A percentile compares a stretch with the other conserved stretches of the same genome.
phyloP scores from a whole-genome alignment of 164 flowering plant species.

The Vitis cinerea region DNA sequence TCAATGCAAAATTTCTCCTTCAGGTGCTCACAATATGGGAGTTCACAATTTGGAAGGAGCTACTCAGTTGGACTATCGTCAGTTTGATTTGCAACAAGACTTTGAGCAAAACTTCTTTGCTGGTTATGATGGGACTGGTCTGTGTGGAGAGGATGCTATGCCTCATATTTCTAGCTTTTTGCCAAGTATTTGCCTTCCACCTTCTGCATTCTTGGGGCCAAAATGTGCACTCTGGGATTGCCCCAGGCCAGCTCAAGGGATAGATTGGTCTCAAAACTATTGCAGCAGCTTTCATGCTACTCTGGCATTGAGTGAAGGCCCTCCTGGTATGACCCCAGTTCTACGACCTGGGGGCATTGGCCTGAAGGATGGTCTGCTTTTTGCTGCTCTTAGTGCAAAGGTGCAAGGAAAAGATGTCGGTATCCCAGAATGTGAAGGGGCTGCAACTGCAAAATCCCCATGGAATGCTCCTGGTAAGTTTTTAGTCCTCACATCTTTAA shows the following conservation, averaged over 20 bases:
- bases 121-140: slow-evolving; percentile 35
- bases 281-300: slow-evolving; percentile 86
- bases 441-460: slow-evolving; percentile 96
- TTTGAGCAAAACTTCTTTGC: slow-evolving; percentile 44
- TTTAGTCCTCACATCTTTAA: background rate
- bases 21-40: slow-evolving; percentile 32
- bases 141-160: slow-evolving; percentile 43
- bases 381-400: slow-evolving; percentile 88
- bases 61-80: slow-evolving; percentile 51
- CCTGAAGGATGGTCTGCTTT: slow-evolving; percentile 87
- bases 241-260: slow-evolving; percentile 87
- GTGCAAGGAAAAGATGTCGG: slow-evolving; percentile 90
- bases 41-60: slow-evolving; percentile 38
- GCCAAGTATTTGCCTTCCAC: slow-evolving; percentile 71
- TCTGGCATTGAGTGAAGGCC: slow-evolving; percentile 86
- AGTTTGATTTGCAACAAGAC: slow-evolving; percentile 61
- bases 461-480: slow-evolving; percentile 98
- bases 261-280: slow-evolving; percentile 79
- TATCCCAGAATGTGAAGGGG: slow-evolving; percentile 98
- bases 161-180: slow-evolving; percentile 44
- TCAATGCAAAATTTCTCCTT: slow-evolving; percentile 48
- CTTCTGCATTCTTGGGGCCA: slow-evolving; percentile 96
- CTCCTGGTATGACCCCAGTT: slow-evolving; percentile 92
- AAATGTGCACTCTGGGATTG: slow-evolving; percentile 99
- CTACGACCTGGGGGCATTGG: slow-evolving; percentile 98